phyloP scores from a whole-genome alignment of 352 stramenopile species.

The Globisporangium megalacanthum region DNA sequence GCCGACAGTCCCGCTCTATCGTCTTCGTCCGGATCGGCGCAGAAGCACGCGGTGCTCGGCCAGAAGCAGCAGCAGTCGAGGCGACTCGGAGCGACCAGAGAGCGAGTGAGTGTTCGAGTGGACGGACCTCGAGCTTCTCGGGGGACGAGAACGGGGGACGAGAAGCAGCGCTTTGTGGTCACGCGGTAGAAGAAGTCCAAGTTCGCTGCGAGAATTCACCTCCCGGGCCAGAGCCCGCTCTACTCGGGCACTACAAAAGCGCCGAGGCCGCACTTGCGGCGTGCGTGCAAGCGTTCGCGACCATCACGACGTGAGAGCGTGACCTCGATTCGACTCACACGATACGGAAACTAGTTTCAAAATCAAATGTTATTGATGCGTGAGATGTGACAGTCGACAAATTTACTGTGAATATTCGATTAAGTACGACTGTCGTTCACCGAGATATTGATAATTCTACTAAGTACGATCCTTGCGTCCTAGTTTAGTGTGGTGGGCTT shows the following conservation, averaged over 20 bases:
- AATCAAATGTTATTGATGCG: no score
- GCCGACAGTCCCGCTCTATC: background rate
- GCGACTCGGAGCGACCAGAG: constrained; percentile 14
- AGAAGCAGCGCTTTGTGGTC: constrained; percentile 39
- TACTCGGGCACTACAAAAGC: constrained; percentile 65
- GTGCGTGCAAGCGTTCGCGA: constrained; percentile 48
- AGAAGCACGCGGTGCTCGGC: constrained; percentile 46
- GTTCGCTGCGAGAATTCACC: constrained; percentile 51
- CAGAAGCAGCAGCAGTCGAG: constrained; percentile 46
- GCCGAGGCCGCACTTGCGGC: constrained; percentile 52
- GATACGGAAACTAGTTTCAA: no score
- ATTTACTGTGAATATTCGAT: no score
- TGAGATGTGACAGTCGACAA: no score
- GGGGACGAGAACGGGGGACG: background rate
- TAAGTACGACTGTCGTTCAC: no score
- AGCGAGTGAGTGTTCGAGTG: constrained; percentile 8
- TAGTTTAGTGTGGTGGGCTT: no score
- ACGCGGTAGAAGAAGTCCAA: constrained; percentile 55
- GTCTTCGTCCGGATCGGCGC: constrained; percentile 1
- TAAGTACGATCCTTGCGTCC: no score
- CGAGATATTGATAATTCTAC: no score
- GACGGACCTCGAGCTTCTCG: constrained; percentile 3
- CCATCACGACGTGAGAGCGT: constrained; percentile 30
- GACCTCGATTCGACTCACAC: no score
- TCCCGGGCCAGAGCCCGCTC: constrained; percentile 51